Evolutionary conservation across 352 stramenopile genomes (phyloP).

Genomic region (Globisporangium alternatum): DNA sequence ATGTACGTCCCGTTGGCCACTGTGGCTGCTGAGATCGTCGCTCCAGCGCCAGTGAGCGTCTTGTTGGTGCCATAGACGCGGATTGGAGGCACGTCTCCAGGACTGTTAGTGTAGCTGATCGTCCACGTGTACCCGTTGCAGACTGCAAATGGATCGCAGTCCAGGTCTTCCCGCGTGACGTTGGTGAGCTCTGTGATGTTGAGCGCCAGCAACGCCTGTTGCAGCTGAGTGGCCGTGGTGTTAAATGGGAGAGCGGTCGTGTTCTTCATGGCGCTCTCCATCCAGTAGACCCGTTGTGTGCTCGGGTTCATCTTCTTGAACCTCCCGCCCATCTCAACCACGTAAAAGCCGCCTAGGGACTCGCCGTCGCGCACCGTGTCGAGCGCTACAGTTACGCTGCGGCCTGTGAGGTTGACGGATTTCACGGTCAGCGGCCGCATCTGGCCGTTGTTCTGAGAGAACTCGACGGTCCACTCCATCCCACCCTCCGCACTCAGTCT

Average conservation of each 20-base stretch:
- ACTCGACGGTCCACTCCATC: constrained; percentile 67
- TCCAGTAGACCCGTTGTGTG: constrained; percentile 44
- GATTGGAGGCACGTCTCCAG: constrained; percentile 62
- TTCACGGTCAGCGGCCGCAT: constrained; percentile 30
- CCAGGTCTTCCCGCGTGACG: constrained; percentile 32
- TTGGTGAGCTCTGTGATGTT: constrained; percentile 36
- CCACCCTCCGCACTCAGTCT: constrained; percentile 49
- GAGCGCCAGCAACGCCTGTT: constrained; percentile 32
- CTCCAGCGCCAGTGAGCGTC: constrained; percentile 29
- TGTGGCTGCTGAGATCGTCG: constrained; percentile 30
- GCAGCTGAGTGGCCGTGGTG: constrained; percentile 22
- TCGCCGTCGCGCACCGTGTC: constrained; percentile 46
- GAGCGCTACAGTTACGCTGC: constrained; percentile 28
- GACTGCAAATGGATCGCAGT: constrained; percentile 57
- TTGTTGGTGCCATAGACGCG: constrained; percentile 29
- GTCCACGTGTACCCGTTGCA: constrained; percentile 72
- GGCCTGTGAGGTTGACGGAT: constrained; percentile 56
- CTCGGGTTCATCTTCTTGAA: constrained; percentile 46
- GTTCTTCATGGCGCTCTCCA: constrained; percentile 35
- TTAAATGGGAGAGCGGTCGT: constrained; percentile 49
- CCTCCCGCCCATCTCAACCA: constrained; percentile 51
- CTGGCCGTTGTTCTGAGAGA: constrained; percentile 60
- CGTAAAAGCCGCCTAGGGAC: constrained; percentile 43
- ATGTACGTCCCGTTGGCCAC: constrained; percentile 77
- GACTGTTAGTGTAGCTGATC: constrained; percentile 59